A percentile compares a stretch with the other conserved stretches of the same genome.
Conservation (phyloP, 2,329 filamentous ascomycete species). For the Hypoxylon sp. region DNA sequence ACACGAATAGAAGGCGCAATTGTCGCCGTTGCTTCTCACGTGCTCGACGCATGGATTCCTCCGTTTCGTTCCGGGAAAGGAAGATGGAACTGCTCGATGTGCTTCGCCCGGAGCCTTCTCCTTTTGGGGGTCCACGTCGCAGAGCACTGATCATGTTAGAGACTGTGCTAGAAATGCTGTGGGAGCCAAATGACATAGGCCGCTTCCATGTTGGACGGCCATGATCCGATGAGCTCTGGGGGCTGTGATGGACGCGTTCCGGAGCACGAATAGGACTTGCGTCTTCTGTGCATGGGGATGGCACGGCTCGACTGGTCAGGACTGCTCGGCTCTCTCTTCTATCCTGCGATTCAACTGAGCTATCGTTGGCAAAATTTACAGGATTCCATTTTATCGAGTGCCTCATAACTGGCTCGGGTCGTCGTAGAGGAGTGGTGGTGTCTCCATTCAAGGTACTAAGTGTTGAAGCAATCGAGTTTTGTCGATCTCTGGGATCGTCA, state of each 20-base stretch:
- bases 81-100: slow-evolving; percentile 26
- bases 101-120: background rate
- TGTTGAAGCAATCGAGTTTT: slow-evolving; percentile 40
- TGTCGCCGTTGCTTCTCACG: slow-evolving; percentile 71
- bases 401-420: slow-evolving; percentile 17
- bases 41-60: slow-evolving; percentile 48
- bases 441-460: slow-evolving; percentile 41
- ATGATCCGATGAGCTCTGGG: slow-evolving; percentile 5
- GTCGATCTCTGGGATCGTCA: slow-evolving; percentile 32
- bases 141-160: slow-evolving; percentile 25
- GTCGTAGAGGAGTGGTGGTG: slow-evolving; percentile 16
- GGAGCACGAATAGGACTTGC: slow-evolving; percentile 16
- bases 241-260: slow-evolving; percentile 9
- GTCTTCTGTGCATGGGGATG: slow-evolving; percentile 2
- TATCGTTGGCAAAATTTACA: slow-evolving; percentile 35
- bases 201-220: slow-evolving; percentile 19
- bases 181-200: slow-evolving; percentile 12
- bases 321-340: slow-evolving; percentile 7
- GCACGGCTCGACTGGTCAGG: slow-evolving; percentile 21
- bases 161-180: slow-evolving; percentile 25
- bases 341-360: slow-evolving; percentile 3
- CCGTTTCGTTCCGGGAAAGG: slow-evolving; percentile 41
- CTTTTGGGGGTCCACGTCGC: slow-evolving; percentile 15
- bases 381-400: slow-evolving; percentile 40
- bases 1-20: slow-evolving; percentile 77